Base-by-base conservation (phyloP, 805 yeast genomes). In the Maudiozyma barnettii region DNA sequence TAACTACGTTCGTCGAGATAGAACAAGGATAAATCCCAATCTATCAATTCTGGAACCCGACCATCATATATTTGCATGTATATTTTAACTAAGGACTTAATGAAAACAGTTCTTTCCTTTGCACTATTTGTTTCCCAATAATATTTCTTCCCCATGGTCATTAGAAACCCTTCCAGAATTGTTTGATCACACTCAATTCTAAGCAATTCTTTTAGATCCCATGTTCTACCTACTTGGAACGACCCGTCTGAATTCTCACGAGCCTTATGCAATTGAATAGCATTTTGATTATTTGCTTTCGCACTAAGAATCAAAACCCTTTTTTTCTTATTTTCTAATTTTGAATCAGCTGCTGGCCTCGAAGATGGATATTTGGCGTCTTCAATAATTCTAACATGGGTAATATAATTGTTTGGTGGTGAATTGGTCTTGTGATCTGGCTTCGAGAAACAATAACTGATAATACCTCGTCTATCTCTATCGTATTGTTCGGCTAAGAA, bases 191-290 rank as follows among this genome's bases (percentile, higher is more conserved):
- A 71, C 30, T 80, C 79, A 2, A 90, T 63, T 39, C 65, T 63
- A 3, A 71, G 63, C 52, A 91, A 68, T 55, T 86, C 95, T 50
- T 77, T 84, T 56, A 91, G 68, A 51, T 79, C 81, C 98, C 98
- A 90, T 2, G 95, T 84, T 58, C 96, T 76, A 30, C 98, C 98
- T 45, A 90, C 86, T 65, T 90, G 97, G 56, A 84, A 79, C 1
- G 81, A 64, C 1, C 84, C 82, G 54, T 85, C 84, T 9, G 76
- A 70, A 55, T 84, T 83, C 61, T 79, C 88, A 57, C 95, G 81
- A 2, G 95, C 96, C 65, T 91, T 90, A 61, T 89, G 96, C 12
- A 90, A 56, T 48, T 81, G 73, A 30, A 85, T 81, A 0, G 91
- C 91, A 6, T 81, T 73, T 43, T 75, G 71, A 59, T 82, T 78